Percentiles rank a stretch among this genome's conserved stretches.
Evolutionary conservation across 2,329 filamentous ascomycete genomes (phyloP).

Genomic region (Clarireedia monteithiana): DNA sequence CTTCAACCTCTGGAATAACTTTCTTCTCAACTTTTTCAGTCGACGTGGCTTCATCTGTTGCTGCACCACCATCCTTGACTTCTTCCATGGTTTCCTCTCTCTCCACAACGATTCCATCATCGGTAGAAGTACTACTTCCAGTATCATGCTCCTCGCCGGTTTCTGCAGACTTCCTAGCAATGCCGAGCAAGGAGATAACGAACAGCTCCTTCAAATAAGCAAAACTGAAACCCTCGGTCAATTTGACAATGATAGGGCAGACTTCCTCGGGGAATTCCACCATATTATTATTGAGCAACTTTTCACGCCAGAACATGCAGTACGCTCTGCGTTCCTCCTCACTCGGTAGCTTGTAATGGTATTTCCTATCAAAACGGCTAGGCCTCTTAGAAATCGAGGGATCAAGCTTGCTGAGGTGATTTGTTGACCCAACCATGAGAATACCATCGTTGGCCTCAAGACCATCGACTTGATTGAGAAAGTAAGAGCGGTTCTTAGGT

Average conservation of each 20-base stretch:
- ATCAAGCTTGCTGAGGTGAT: slow-evolving; percentile 57
- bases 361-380: slow-evolving; percentile 59
- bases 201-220: slow-evolving; percentile 65
- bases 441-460: slow-evolving; percentile 64
- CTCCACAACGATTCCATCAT: slow-evolving; percentile 10
- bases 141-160: slow-evolving; percentile 46
- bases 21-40: background rate
- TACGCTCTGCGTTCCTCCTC: slow-evolving; percentile 47
- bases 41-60: background rate
- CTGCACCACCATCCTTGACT: background rate
- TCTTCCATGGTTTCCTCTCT: background rate
- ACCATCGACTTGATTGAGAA: slow-evolving; percentile 67
- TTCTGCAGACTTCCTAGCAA: slow-evolving; percentile 33
- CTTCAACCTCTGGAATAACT: slow-evolving; percentile 13
- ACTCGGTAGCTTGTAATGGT: slow-evolving; percentile 52
- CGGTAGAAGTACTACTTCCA: slow-evolving; percentile 33
- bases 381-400: slow-evolving; percentile 59
- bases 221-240: slow-evolving; percentile 58
- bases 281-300: slow-evolving; percentile 45
- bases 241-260: slow-evolving; percentile 47
- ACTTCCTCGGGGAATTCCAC: slow-evolving; percentile 53
- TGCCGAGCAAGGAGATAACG: slow-evolving; percentile 51
- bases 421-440: slow-evolving; percentile 60
- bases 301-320: slow-evolving; percentile 54
- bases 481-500: slow-evolving; percentile 55